A percentile compares a stretch with the other conserved stretches of the same genome.
phyloP scores from a whole-genome alignment of 2,329 filamentous ascomycete genomes.

The Trichocomaceae sp. region DNA sequence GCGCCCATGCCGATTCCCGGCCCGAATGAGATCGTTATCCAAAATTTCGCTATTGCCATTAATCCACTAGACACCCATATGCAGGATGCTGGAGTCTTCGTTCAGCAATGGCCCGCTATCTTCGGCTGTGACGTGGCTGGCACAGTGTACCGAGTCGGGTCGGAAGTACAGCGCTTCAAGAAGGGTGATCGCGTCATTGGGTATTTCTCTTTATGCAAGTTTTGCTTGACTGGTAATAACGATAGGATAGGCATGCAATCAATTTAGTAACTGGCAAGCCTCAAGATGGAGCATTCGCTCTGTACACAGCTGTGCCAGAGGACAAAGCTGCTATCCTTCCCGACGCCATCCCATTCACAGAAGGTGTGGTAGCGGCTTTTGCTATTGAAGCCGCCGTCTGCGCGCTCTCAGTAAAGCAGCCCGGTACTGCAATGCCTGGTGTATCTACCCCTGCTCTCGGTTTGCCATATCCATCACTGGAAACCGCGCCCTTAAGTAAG shows the following conservation, averaged over 20 bases:
- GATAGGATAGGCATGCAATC: slow-evolving; percentile 2
- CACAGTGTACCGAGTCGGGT: slow-evolving; percentile 2
- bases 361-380: slow-evolving; percentile 7
- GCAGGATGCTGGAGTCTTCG: slow-evolving; percentile 7
- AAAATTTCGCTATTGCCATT: slow-evolving; percentile 11
- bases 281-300: slow-evolving; percentile 8
- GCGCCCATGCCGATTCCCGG: background rate
- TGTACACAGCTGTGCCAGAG: slow-evolving; percentile 8
- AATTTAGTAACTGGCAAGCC: slow-evolving; percentile 8
- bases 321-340: slow-evolving; percentile 10
- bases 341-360: background rate
- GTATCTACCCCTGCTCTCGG: slow-evolving; percentile 10
- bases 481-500: slow-evolving; percentile 14
- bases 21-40: background rate
- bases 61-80: slow-evolving; percentile 13
- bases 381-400: slow-evolving; percentile 11
- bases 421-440: slow-evolving; percentile 8
- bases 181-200: slow-evolving; percentile 25
- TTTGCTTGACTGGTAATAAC: background rate
- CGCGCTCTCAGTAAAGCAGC: slow-evolving; percentile 6
- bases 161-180: slow-evolving; percentile 17
- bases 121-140: slow-evolving; percentile 11
- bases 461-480: slow-evolving; percentile 8
- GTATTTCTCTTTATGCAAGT: background rate
- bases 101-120: slow-evolving; percentile 10